Percentiles rank a stretch among this genome's conserved stretches.
Evolutionary conservation across 2,329 filamentous ascomycete genomes (phyloP).

Genomic region (Pseudocercospora crystallina): DNA sequence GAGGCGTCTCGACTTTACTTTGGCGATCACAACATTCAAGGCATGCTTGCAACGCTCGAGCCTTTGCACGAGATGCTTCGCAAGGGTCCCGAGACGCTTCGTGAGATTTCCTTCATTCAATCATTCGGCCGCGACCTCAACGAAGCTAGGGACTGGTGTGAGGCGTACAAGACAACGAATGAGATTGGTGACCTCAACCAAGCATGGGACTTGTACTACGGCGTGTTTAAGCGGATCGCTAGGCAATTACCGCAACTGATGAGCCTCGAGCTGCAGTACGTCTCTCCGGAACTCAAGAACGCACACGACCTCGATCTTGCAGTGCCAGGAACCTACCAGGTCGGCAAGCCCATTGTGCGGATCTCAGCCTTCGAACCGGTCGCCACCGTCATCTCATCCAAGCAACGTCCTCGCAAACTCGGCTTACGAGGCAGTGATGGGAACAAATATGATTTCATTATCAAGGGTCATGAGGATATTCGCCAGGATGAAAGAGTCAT

Average conservation of each 20-base stretch:
- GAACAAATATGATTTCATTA: conserved; percentile 77
- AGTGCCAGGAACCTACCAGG: conserved; percentile 92
- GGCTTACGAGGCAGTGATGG: conserved; percentile 88
- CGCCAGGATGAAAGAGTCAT: conserved; percentile 98
- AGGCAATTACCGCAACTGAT: conserved; percentile 91
- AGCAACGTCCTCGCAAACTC: conserved; percentile 90
- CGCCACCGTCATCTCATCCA: conserved; percentile 90
- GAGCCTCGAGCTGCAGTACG: conserved; percentile 90
- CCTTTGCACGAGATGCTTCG: conserved; percentile 91
- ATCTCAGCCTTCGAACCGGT: conserved; percentile 90
- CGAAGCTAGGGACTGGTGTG: conserved; percentile 94
- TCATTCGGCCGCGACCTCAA: conserved; percentile 93
- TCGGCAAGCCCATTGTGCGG: conserved; percentile 73
- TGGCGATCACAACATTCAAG: conserved; percentile 93
- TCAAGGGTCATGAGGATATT: conserved; percentile 99
- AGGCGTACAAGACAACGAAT: conserved; percentile 81
- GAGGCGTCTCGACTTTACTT: conserved; percentile 97
- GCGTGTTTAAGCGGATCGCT: conserved; percentile 93
- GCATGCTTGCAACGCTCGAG: conserved; percentile 89
- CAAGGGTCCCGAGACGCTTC: conserved; percentile 83
- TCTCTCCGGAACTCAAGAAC: conserved; percentile 87
- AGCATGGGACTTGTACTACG: conserved; percentile 98
- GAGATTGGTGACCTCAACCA: conserved; percentile 95
- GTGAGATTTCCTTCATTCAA: conserved; percentile 96
- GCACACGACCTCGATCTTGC: conserved; percentile 85